Evolutionary conservation across 805 yeast species (phyloP).

Genomic region (Priceomyces medius): DNA sequence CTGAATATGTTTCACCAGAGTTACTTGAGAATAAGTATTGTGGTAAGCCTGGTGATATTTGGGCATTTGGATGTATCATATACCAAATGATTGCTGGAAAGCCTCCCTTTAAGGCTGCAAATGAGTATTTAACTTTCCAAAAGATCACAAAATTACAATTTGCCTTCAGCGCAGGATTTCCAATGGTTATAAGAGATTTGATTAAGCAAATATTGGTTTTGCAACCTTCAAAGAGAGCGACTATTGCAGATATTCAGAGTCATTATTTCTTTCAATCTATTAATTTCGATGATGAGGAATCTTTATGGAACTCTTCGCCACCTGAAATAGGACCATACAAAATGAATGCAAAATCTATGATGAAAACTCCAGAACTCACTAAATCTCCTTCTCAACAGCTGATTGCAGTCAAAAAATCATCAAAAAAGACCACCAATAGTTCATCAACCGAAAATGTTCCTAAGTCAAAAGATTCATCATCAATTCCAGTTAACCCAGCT

Average conservation of each 20-base stretch:
- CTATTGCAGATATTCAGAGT: constrained; percentile 53
- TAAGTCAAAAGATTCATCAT: constrained; percentile 7
- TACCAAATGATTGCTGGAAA: constrained; percentile 65
- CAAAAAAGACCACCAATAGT: constrained; percentile 7
- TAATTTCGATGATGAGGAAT: constrained; percentile 64
- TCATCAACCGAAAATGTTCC: constrained; percentile 12
- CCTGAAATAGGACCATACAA: constrained; percentile 74
- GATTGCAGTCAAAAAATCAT: constrained; percentile 5
- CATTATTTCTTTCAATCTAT: constrained; percentile 71
- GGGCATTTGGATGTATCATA: constrained; percentile 62
- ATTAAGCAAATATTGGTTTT: constrained; percentile 63
- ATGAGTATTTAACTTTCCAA: constrained; percentile 79
- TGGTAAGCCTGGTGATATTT: constrained; percentile 58
- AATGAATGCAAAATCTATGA: constrained; percentile 75
- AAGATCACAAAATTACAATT: constrained; percentile 76
- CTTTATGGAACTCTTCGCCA: constrained; percentile 66
- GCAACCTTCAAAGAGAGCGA: constrained; percentile 68
- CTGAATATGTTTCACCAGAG: constrained; percentile 83
- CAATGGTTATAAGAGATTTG: constrained; percentile 57
- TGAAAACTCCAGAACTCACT: constrained; percentile 55
- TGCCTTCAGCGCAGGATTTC: constrained; percentile 72
- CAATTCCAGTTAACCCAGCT: constrained; percentile 29
- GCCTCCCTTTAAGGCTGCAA: constrained; percentile 81
- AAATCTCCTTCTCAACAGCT: constrained; percentile 17
- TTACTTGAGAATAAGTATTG: constrained; percentile 68